Evolutionary conservation across 192 early-diverging fungal genomes (phyloP), one percentile per base, ranked within the genome.

Genomic region (Chytriomyces hyalinus): DNA sequence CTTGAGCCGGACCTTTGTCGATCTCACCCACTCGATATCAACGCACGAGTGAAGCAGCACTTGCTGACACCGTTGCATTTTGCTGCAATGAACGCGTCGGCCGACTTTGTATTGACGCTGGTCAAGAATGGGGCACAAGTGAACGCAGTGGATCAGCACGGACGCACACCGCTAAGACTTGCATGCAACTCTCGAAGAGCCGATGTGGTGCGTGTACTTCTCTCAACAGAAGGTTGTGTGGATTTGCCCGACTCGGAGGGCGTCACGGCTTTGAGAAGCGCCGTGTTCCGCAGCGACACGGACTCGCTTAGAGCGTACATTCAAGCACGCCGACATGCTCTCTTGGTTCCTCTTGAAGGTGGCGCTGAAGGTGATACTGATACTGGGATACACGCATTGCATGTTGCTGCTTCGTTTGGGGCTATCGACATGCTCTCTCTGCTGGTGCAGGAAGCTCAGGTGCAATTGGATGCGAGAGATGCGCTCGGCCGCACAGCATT

Each of bases 1-100:
- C 62, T 6, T 5, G 44, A 28, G 43, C 17, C 13, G n/a, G 24
- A 9, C 43, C 62, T 50, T 13, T 36, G 20, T 26, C 20, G 73
- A 7, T 26, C 17, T 3, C 1, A 7, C 1, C 61, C 57, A 44
- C 46, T 79, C 22, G 62, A 67, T 49, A 65, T 79, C 51, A 74
- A 79, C 49, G 70, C 70, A 6, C 61, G 65, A 8, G 72, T 79
- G 36, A 72, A 73, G 43, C 74, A 63, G 64, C 78, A 73, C 13
- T 45, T 36, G 6, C 65, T 79, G 36, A 48, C 78, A 4, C 70
- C 78, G 6, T 49, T 79, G 6, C 78, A 79, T 67, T 79, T 79
- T 49, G 78, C 78, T 15, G 70, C 65, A 6, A 79, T 79, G 78
- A 79, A 79, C 46, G 70, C 78, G 8, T 67, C 64, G 6, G 17